Evolutionary conservation across 768 basidiomycete genomes (phyloP), one percentile per base, ranked within the genome.

Genomic region (Serendipita sp.): DNA sequence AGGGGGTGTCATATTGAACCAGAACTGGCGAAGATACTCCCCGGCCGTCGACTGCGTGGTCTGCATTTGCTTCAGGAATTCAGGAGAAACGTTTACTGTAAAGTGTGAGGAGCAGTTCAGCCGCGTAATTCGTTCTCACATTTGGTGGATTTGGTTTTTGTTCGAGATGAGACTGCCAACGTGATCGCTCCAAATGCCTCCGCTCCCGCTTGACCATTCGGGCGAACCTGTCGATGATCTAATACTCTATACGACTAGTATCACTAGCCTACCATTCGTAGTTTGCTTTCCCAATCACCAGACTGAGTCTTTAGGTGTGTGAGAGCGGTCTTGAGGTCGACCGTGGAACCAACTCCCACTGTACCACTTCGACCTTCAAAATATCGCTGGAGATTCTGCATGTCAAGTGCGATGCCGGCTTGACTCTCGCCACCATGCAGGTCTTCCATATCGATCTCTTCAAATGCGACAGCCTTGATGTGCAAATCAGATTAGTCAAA

Each of bases 11-110:
- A 88, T 81, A 1, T 91, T 81, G 1, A 85, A 80, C 93, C 94
- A 98, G 71, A 92, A 97, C 71, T 98, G 96, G 30, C 95, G 84
- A 14, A 99, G 77, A 71, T 98, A 96, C 70, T 99, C 96, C 69
- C 91, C 93, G 11, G 94, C 86, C 2, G 94, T 87, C 1, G 90
- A 90, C 69, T 96, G 92, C 69, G 89, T 91, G 0, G 88, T 88
- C 17, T 82, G 83, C 81, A 97, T 86, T 74, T 92, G 85, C 62
- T 82, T 78, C 68, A 90, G 83, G 42, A 95, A 75, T 1, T 77
- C 78, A 58, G 87, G 82, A 0, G 92, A 89, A 34, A 99, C 83
- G 42, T 88, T 85, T 64, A 81, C 91, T 95, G 64, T 31, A 61
- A 20, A 48, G 45, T 17, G 62, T 17, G 5, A 61, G 26, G 62